These are phyloP conservation scores for Aspergillus jensenii DNA, from an alignment of 2,329 filamentous ascomycete genomes.

Conservation along the genomic window DNA sequence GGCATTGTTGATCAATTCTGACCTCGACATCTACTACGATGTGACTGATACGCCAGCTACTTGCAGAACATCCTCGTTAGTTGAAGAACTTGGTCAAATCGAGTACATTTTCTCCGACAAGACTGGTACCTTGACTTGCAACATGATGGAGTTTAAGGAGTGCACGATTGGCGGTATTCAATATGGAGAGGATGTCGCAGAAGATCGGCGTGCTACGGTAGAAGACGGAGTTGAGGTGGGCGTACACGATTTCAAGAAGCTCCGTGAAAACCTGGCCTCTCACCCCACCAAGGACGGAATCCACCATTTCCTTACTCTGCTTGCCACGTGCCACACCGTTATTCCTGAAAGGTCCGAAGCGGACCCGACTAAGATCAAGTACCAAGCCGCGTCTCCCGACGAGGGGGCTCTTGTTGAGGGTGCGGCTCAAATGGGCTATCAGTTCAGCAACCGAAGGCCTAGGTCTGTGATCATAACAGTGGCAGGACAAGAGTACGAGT, in stretches of 20 bases:
- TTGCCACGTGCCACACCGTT: slow-evolving; percentile 93
- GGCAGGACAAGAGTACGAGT: slow-evolving; percentile 71
- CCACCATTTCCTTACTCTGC: slow-evolving; percentile 81
- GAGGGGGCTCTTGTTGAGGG: slow-evolving; percentile 96
- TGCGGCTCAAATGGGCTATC: slow-evolving; percentile 80
- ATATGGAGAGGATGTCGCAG: slow-evolving; percentile 87
- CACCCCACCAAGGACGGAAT: slow-evolving; percentile 62
- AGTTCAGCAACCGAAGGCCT: slow-evolving; percentile 87
- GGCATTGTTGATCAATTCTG: slow-evolving; percentile 95
- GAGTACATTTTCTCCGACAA: slow-evolving; percentile 99
- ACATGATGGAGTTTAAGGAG: slow-evolving; percentile 98
- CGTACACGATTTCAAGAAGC: slow-evolving; percentile 78
- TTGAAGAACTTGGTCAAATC: slow-evolving; percentile 96
- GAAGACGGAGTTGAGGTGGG: slow-evolving; percentile 75
- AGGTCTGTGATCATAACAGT: slow-evolving; percentile 81
- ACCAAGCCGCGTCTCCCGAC: slow-evolving; percentile 95
- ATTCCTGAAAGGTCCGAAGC: slow-evolving; percentile 86
- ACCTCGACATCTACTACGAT: slow-evolving; percentile 97
- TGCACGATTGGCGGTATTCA: slow-evolving; percentile 90
- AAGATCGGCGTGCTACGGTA: slow-evolving; percentile 79
- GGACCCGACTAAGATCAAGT: slow-evolving; percentile 81
- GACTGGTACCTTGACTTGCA: slow-evolving; percentile 95
- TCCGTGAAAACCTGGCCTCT: slow-evolving; percentile 67
- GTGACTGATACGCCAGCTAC: slow-evolving; percentile 93
- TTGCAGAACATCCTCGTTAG: slow-evolving; percentile 91